A percentile compares a stretch with the other conserved stretches of the same genome.
Conservation (phyloP, 331 rosid genomes). For the Rosa hybrid region DNA sequence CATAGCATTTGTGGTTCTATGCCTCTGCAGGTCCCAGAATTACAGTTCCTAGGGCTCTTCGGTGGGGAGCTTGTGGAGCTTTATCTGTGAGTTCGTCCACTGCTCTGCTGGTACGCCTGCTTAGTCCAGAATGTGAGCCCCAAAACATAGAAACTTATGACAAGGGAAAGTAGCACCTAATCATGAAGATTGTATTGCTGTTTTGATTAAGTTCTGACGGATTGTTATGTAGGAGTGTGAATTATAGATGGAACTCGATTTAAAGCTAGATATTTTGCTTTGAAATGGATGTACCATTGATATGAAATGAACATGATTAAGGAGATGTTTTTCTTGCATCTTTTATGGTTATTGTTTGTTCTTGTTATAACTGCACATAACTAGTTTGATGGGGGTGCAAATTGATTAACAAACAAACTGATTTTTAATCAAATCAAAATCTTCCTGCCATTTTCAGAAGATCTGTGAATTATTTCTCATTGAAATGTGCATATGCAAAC, state of each 20-base stretch:
- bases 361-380: not conserved
- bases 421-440: not conserved
- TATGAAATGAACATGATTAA: not conserved
- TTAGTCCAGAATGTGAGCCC: constrained; percentile 97
- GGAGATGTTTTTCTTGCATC: not conserved
- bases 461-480: not conserved
- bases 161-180: constrained; percentile 41
- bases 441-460: not conserved
- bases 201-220: not conserved
- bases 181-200: not conserved
- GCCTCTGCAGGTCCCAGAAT: constrained; percentile 78
- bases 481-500: not conserved
- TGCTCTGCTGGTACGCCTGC: constrained; percentile 77
- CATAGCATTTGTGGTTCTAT: constrained; percentile 13
- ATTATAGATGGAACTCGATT: not conserved
- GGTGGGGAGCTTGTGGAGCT: constrained; percentile 93
- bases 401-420: not conserved
- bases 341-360: not conserved
- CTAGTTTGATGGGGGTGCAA: not conserved
- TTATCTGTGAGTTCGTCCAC: constrained; percentile 69
- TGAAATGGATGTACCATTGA: not conserved
- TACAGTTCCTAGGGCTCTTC: constrained; percentile 73
- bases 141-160: constrained; percentile 94
- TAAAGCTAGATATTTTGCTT: not conserved
- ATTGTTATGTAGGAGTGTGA: not conserved